Conservation (phyloP, 495 filamentous ascomycete species). For the Penicillium antarcticum region DNA sequence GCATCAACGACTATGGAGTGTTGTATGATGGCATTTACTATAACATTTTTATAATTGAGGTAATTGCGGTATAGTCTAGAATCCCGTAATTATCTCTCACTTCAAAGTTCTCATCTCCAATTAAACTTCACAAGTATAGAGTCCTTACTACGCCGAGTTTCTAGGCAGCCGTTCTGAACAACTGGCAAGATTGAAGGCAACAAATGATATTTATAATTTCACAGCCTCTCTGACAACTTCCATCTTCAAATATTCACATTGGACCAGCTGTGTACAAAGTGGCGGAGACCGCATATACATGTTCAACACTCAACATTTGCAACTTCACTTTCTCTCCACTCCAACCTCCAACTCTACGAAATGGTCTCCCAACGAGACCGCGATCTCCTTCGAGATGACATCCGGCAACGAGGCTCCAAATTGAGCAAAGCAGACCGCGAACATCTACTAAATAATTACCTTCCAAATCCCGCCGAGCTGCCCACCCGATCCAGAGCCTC, state of each 20-base stretch:
- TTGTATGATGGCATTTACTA: neutral
- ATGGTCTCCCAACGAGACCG: conserved; percentile 58
- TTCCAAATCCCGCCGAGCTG: conserved; percentile 58
- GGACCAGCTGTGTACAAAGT: no score
- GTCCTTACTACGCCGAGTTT: no score
- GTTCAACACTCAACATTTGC: neutral
- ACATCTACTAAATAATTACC: conserved; percentile 68
- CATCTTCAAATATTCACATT: no score
- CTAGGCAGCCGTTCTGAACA: no score
- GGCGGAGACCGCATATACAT: neutral
- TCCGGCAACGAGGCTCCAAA: conserved; percentile 51
- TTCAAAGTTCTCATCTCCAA: no score
- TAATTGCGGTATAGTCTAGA: no score
- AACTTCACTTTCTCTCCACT: conserved; percentile 2
- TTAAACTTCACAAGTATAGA: no score
- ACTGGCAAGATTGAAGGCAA: no score
- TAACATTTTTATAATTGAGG: no score
- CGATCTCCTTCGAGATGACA: conserved; percentile 61
- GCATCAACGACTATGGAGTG: conserved; percentile 2
- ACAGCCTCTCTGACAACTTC: no score
- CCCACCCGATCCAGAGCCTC: conserved; percentile 9
- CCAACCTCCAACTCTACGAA: conserved; percentile 6
- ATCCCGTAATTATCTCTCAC: no score
- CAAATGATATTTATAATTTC: no score
- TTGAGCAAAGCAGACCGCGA: conserved; percentile 67